phyloP scores from a whole-genome alignment of 169 alveolate species.

The Eimeria acervulina region DNA sequence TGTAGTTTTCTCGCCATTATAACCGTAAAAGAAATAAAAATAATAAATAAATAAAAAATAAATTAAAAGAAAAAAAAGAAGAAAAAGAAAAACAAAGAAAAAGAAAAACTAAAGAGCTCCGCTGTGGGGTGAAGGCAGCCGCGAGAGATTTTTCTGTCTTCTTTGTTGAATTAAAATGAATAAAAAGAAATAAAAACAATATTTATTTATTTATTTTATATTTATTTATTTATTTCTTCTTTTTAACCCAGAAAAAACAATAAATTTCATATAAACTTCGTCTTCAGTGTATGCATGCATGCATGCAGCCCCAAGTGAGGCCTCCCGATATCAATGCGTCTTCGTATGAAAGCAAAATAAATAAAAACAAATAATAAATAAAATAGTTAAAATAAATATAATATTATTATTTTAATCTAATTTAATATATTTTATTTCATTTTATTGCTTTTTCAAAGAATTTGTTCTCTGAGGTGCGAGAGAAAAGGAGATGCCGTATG shows the following conservation, averaged over 20 bases:
- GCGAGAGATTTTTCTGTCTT: neutral
- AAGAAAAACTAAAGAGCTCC: neutral
- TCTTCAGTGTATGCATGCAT: constrained; percentile 92
- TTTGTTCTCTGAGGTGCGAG: too few relatives aligned
- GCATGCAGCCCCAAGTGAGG: neutral
- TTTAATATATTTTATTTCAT: neutral
- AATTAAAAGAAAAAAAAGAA: neutral
- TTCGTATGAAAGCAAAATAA: too few relatives aligned
- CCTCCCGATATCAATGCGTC: too few relatives aligned
- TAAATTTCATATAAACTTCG: neutral
- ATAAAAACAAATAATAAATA: too few relatives aligned
- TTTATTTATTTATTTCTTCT: neutral
- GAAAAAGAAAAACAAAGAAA: neutral
- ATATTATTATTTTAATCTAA: neutral
- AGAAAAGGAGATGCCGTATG: too few relatives aligned
- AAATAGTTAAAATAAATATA: neutral
- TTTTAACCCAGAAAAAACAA: neutral
- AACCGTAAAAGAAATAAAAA: constrained; percentile 41
- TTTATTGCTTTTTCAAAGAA: too few relatives aligned
- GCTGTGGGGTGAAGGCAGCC: neutral
- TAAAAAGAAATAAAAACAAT: neutral
- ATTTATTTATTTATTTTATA: neutral
- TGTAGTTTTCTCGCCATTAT: constrained; percentile 91
- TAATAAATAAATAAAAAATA: neutral
- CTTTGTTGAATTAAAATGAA: neutral